Evolutionary conservation across 768 basidiomycete genomes (phyloP).

Genomic region (Candolleomyces aberdarensis): DNA sequence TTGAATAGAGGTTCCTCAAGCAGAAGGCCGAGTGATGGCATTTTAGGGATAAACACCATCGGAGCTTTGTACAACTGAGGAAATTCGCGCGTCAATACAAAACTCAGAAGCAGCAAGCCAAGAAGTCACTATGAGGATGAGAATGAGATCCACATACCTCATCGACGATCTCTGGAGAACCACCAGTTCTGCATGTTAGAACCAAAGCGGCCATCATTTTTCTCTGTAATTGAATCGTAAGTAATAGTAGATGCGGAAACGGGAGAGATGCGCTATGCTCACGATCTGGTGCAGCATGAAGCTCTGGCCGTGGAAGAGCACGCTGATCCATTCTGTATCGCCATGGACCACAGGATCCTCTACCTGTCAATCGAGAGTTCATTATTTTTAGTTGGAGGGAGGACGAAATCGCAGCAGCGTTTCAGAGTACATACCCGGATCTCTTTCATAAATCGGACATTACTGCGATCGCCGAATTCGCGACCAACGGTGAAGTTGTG

Average conservation of each 20-base stretch:
- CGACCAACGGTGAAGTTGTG: constrained; percentile 95
- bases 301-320: constrained; percentile 93
- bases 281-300: constrained; percentile 95
- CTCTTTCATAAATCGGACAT: constrained; percentile 83
- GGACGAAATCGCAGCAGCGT: neutral
- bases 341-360: constrained; percentile 86
- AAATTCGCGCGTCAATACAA: too few species aligned
- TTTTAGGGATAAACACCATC: constrained; percentile 85
- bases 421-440: constrained; percentile 56
- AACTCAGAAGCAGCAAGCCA: neutral
- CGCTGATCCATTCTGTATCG: constrained; percentile 91
- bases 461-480: constrained; percentile 79
- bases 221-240: constrained; percentile 48
- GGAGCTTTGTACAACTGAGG: constrained; percentile 72
- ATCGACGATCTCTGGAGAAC: constrained; percentile 71
- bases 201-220: constrained; percentile 94
- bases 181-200: constrained; percentile 71
- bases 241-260: neutral
- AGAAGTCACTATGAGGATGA: neutral
- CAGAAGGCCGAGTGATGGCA: constrained; percentile 90
- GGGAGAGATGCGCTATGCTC: neutral
- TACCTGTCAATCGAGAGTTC: constrained; percentile 43
- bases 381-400: neutral
- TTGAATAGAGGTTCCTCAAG: constrained; percentile 85
- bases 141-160: constrained; percentile 36